Evolutionary conservation across 345 rosid species (phyloP), one percentile per base, ranked within the genome.

Genomic region (Camelina hispida): DNA sequence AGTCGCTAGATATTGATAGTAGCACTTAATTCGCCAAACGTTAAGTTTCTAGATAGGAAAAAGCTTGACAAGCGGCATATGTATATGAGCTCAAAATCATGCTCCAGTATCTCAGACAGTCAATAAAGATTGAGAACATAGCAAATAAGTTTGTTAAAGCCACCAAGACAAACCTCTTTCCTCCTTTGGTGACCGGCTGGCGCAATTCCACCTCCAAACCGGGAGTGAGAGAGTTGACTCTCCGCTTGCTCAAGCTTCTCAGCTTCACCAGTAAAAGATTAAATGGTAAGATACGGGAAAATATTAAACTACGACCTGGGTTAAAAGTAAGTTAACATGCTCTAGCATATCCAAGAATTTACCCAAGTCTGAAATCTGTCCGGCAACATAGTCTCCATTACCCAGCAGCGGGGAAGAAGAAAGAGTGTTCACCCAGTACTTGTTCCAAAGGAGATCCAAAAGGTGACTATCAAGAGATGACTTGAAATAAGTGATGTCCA

Each of bases 331-430:
- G 25, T 4, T n/a, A 50, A 66, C 43, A 58, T 58, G 44, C 50
- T 64, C 35, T 42, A 32, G 56, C 46, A 68, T 34, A 68, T 42
- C 30, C 56, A 52, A 51, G 64, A 67, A 58, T 51, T 85, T 87
- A 93, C 99, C 99, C 85, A 96, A 85, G 84, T 96, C 99, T 25
- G 95, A 96, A 74, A 93, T 89, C 79, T 96, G 99, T 57, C 99
- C 99, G 0, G 99, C 99, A 74, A 96, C 96, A 66, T 93, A 96
- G 87, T 96, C 99, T 55, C 98, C 98, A 80, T 91, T 96, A 48
- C 98, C 99, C 82, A 96, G 84, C 58, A 96, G 89, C 53, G 98
- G 96, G 15, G 99, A 96, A 78, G 99, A 96, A 22, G 99, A 95
- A 60, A 63, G 68, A n/a, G 68, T 63, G 40, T 63, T 63, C 38